Evolutionary conservation across 169 alveolate genomes (phyloP).

Genomic region (Plasmodium gaboni): DNA sequence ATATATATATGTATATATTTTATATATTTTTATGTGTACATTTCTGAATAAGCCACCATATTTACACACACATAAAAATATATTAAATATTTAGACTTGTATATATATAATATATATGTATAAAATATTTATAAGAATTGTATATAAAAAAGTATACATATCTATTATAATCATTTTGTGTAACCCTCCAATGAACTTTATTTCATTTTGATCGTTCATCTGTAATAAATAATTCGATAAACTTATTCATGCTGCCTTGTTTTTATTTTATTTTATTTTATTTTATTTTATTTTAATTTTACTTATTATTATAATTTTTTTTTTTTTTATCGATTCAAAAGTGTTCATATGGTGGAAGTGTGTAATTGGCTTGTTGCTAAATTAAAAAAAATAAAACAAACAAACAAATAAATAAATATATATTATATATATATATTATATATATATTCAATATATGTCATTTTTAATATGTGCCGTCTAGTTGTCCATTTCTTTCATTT

Average conservation of each 20-base stretch:
- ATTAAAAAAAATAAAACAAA: neutral
- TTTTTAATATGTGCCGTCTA: neutral
- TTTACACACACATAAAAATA: too few species aligned
- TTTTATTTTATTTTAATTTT: neutral
- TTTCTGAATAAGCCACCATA: too few species aligned
- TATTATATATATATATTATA: neutral
- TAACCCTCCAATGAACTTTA: too few species aligned
- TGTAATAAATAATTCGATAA: too few species aligned
- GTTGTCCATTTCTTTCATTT: neutral
- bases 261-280: neutral
- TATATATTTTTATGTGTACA: too few species aligned
- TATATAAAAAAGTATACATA: too few species aligned
- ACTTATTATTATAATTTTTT: neutral
- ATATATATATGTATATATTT: too few species aligned
- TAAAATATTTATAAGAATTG: too few species aligned
- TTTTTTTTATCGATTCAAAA: constrained; percentile 3
- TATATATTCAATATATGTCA: neutral
- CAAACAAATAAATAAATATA: neutral
- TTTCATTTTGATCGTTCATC: too few species aligned
- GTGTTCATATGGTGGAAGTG: constrained; percentile 8
- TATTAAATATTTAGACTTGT: too few species aligned
- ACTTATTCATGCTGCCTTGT: neutral
- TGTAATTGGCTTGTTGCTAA: constrained; percentile 30
- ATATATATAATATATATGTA: too few species aligned
- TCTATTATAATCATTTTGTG: too few species aligned